Conservation (phyloP, 768 basidiomycete genomes). For the Xerocomellus amylosporus region DNA sequence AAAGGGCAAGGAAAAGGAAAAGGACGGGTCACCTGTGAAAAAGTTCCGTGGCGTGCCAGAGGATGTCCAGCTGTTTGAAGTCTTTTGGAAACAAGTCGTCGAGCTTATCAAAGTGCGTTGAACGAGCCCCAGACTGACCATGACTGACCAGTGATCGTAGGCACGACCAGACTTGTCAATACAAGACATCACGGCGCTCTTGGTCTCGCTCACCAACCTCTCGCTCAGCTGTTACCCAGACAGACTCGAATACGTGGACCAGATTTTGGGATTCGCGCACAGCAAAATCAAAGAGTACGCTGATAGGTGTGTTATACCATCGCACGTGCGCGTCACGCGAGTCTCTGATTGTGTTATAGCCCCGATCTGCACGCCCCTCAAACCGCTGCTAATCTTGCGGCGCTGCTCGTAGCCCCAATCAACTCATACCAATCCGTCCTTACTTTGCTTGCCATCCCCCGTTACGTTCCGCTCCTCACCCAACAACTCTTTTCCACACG, state of each 20-base stretch:
- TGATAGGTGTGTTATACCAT: constrained; percentile 55
- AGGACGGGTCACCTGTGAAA: constrained; percentile 53
- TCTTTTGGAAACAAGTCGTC: constrained; percentile 98
- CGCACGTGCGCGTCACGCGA: background rate
- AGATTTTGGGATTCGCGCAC: constrained; percentile 86
- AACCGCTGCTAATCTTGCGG: constrained; percentile 87
- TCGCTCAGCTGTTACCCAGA: constrained; percentile 98
- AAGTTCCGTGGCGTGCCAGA: constrained; percentile 97
- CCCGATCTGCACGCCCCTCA: constrained; percentile 85
- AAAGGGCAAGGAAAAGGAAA: constrained; percentile 57
- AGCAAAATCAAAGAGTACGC: constrained; percentile 81
- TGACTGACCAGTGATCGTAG: constrained; percentile 38
- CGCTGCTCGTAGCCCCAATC: constrained; percentile 90
- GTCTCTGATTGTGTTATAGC: constrained; percentile 37
- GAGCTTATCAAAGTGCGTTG: constrained; percentile 87
- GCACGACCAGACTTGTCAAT: constrained; percentile 96
- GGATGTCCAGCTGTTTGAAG: constrained; percentile 93
- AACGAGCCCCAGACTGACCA: background rate
- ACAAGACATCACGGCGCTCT: constrained; percentile 94
- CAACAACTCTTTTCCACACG: constrained; percentile 89
- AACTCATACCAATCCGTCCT: constrained; percentile 96
- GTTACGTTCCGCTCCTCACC: constrained; percentile 78
- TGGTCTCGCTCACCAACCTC: constrained; percentile 93
- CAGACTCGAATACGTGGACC: constrained; percentile 94
- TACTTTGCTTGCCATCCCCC: constrained; percentile 93